Evolutionary conservation across 371 early-diverging fungal species (phyloP).

Genomic region (Mucor plumbeus): DNA sequence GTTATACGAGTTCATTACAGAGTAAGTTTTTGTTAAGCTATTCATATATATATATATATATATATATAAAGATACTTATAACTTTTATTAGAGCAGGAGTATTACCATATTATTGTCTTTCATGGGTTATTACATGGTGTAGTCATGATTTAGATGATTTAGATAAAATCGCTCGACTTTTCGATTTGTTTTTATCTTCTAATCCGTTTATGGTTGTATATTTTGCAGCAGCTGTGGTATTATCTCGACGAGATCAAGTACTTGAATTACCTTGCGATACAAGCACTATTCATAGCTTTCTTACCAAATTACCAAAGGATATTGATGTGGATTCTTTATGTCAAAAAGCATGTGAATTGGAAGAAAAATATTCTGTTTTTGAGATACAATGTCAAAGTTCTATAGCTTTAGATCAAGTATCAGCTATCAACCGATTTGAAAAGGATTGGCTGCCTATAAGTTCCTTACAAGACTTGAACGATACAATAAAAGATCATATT

Average conservation of each 20-base stretch:
- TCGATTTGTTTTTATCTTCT: conserved; percentile 75
- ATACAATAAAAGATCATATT: neutral
- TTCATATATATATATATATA: no score
- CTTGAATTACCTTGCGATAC: conserved; percentile 55
- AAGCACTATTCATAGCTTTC: conserved; percentile 58
- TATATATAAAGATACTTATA: neutral
- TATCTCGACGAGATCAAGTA: conserved; percentile 53
- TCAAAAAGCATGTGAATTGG: conserved; percentile 45
- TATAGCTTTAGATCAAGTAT: conserved; percentile 44
- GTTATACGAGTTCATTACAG: conserved; percentile 53
- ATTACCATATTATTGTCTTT: conserved; percentile 80
- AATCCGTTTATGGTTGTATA: conserved; percentile 81
- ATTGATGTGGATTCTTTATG: conserved; percentile 47
- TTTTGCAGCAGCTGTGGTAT: conserved; percentile 69
- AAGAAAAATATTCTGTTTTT: conserved; percentile 45
- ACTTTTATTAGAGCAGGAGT: conserved; percentile 54
- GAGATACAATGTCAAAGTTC: conserved; percentile 45
- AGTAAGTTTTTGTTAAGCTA: conserved; percentile 45
- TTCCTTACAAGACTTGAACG: neutral
- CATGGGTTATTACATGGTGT: conserved; percentile 90
- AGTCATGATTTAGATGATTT: conserved; percentile 76
- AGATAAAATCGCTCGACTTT: conserved; percentile 64
- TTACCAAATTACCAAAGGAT: conserved; percentile 62
- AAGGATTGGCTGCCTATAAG: conserved; percentile 21
- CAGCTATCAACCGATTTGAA: conserved; percentile 38